These are phyloP conservation scores for Ambrosia artemisiifolia DNA, from an alignment of 129 eudicot genomes.

Conservation along the genomic window DNA sequence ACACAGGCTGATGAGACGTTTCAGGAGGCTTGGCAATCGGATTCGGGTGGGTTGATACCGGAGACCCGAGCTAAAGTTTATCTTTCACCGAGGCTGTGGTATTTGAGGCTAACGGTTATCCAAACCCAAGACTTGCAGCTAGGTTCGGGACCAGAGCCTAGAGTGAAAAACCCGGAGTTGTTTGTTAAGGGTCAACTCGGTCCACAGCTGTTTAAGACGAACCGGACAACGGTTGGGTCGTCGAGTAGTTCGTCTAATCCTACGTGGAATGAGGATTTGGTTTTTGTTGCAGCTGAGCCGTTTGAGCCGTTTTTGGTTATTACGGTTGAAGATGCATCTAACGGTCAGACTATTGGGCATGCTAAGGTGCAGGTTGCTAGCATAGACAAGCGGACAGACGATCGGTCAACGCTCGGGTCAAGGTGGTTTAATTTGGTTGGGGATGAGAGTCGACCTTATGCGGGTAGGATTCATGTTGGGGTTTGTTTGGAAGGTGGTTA, in stretches of 20 bases:
- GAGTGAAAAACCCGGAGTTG: slow-evolving; percentile 55
- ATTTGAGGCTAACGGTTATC: slow-evolving; percentile 87
- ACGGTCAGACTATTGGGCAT: slow-evolving; percentile 52
- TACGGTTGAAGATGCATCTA: slow-evolving; percentile 70
- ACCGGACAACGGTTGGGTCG: slow-evolving; percentile 51
- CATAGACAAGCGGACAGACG: slow-evolving; percentile 71
- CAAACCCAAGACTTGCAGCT: slow-evolving; percentile 92
- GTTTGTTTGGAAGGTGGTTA: slow-evolving; percentile 89
- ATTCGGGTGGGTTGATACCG: slow-evolving; percentile 81
- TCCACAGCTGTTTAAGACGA: slow-evolving; percentile 70
- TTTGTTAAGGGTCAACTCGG: slow-evolving; percentile 86
- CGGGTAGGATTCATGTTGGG: slow-evolving; percentile 85
- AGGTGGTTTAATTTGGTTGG: slow-evolving; percentile 80
- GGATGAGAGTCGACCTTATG: slow-evolving; percentile 49
- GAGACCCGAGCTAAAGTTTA: slow-evolving; percentile 93
- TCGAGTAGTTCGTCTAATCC: slow-evolving; percentile 57
- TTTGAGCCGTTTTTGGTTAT: slow-evolving; percentile 84
- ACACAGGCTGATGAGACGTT: slow-evolving; percentile 93
- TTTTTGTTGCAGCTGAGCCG: slow-evolving; percentile 95
- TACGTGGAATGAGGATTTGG: slow-evolving; percentile 84
- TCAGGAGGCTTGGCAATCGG: slow-evolving; percentile 97
- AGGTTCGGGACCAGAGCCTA: slow-evolving; percentile 56
- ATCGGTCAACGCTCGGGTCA: slow-evolving; percentile 64
- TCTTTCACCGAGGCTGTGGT: slow-evolving; percentile 91
- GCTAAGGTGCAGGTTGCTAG: slow-evolving; percentile 69